These are phyloP conservation scores for Emydomyces testavorans DNA, from an alignment of 2,329 filamentous ascomycete species.

Conservation along the genomic window DNA sequence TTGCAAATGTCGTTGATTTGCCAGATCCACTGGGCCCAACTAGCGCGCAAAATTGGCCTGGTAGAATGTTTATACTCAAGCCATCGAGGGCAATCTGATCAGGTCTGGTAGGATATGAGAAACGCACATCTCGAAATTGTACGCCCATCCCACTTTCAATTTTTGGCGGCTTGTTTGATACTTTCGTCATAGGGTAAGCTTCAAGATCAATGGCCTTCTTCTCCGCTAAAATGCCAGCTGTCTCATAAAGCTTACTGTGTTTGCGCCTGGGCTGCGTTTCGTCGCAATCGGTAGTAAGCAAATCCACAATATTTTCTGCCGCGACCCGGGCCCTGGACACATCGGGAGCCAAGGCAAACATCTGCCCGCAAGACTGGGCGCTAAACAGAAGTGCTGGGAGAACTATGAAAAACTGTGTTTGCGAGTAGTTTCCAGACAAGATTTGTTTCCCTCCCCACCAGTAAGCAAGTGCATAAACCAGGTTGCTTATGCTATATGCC, in stretches of 20 bases:
- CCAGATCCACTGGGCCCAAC: constrained; percentile 56
- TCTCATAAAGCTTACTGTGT: constrained; percentile 13
- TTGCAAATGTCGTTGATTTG: constrained; percentile 54
- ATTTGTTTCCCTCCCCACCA: constrained; percentile 63
- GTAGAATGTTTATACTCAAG: constrained; percentile 46
- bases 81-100: constrained; percentile 46
- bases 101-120: constrained; percentile 54
- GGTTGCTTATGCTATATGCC: constrained; percentile 38
- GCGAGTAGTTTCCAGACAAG: constrained; percentile 48
- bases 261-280: constrained; percentile 17
- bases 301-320: constrained; percentile 43
- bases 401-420: constrained; percentile 57
- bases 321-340: constrained; percentile 52
- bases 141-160: constrained; percentile 36
- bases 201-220: constrained; percentile 22
- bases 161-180: background rate
- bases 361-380: constrained; percentile 56
- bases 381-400: constrained; percentile 55
- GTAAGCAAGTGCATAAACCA: constrained; percentile 60
- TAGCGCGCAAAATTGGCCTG: constrained; percentile 52
- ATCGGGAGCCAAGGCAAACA: constrained; percentile 59
- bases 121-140: constrained; percentile 48
- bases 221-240: constrained; percentile 18
- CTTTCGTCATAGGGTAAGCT: constrained; percentile 13
- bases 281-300: constrained; percentile 25